Evolutionary conservation across 2,329 filamentous ascomycete species (phyloP).

Genomic region (Penicillium sp.): DNA sequence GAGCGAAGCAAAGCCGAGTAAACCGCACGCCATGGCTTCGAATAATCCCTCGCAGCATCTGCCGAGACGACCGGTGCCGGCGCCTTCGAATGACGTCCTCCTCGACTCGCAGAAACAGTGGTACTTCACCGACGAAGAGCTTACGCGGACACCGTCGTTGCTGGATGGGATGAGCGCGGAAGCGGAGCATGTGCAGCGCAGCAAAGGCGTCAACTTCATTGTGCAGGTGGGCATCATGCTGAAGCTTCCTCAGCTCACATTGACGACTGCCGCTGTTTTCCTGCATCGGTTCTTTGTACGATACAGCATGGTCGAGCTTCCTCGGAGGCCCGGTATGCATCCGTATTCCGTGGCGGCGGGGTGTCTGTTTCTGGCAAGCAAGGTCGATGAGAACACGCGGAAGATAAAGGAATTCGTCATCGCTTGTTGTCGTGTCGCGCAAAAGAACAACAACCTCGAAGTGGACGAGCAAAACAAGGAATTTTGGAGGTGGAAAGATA

Average conservation of each 20-base stretch:
- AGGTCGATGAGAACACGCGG: constrained; percentile 93
- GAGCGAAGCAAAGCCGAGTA: not conserved
- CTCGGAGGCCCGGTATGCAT: constrained; percentile 67
- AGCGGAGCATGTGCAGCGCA: constrained; percentile 74
- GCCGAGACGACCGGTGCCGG: constrained; percentile 28
- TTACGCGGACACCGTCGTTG: constrained; percentile 76
- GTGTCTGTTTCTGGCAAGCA: constrained; percentile 88
- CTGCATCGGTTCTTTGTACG: constrained; percentile 97
- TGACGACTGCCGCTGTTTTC: constrained; percentile 89
- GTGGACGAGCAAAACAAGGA: constrained; percentile 98
- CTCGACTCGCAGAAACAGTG: constrained; percentile 67
- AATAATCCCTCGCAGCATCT: constrained; percentile 23
- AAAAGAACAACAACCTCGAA: constrained; percentile 84
- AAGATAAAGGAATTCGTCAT: constrained; percentile 95
- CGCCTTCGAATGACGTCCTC: constrained; percentile 46
- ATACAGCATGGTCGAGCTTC: constrained; percentile 71
- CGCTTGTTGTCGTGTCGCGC: constrained; percentile 86
- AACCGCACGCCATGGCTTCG: constrained; percentile 25
- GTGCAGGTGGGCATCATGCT: constrained; percentile 89
- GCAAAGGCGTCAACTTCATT: constrained; percentile 96
- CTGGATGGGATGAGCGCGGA: constrained; percentile 72
- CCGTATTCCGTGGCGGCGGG: constrained; percentile 94
- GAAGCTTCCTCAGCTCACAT: constrained; percentile 84
- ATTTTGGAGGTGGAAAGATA: constrained; percentile 97
- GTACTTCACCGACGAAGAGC: constrained; percentile 82